Conservation (phyloP, 1,284 basidiomycete genomes). For the Boletus smithii region DNA sequence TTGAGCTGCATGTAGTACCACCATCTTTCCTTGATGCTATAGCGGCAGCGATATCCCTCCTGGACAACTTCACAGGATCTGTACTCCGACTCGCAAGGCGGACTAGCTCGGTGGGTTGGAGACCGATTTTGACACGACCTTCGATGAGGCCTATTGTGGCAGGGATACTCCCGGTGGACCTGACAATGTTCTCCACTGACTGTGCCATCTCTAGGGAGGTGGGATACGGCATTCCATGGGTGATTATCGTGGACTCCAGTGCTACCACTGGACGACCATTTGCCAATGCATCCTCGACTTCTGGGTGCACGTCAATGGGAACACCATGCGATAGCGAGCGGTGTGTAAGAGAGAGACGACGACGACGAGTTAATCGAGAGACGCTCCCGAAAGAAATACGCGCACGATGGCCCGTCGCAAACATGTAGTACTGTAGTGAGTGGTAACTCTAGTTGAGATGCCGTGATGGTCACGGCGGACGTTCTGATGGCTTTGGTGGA, state of each 20-base stretch:
- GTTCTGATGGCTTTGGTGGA: no score
- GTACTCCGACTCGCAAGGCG: constrained; percentile 60
- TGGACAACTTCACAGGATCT: constrained; percentile 75
- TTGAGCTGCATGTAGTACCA: constrained; percentile 90
- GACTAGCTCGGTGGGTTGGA: constrained; percentile 65
- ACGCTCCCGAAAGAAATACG: constrained; percentile 5
- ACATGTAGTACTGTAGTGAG: constrained; percentile 14
- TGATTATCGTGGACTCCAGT: constrained; percentile 87
- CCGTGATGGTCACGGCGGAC: constrained; percentile 1
- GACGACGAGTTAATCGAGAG: constrained; percentile 8
- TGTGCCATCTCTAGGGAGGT: constrained; percentile 72
- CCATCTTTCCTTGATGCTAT: constrained; percentile 71
- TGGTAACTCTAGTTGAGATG: not conserved
- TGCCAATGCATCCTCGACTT: constrained; percentile 74
- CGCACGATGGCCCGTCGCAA: constrained; percentile 10
- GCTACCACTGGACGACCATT: constrained; percentile 62
- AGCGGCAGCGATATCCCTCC: constrained; percentile 82
- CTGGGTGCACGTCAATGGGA: constrained; percentile 71
- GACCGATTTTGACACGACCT: constrained; percentile 85
- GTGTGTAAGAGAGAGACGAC: constrained; percentile 4
- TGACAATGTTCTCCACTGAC: constrained; percentile 77
- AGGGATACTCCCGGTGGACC: constrained; percentile 74
- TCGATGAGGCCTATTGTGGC: constrained; percentile 88
- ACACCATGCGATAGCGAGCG: constrained; percentile 18
- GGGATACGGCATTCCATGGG: constrained; percentile 87